Evolutionary conservation across 352 stramenopile species (phyloP), one percentile per base, ranked within the genome.

Genomic region (Pythium plurisporium): DNA sequence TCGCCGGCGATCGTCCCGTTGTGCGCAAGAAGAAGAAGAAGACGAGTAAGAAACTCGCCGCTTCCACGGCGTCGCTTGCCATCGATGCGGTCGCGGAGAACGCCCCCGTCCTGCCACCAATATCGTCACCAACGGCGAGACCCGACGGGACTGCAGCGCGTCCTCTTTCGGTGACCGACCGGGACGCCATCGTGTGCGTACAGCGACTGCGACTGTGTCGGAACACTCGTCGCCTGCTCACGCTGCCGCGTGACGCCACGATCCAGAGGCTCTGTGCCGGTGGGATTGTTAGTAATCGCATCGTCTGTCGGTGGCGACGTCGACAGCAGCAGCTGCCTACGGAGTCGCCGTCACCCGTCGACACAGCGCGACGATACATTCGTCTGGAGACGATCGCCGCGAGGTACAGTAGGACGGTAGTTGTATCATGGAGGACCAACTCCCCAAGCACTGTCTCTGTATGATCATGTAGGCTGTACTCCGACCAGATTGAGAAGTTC

Each of bases 371-470:
- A 1, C 29, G 17, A 3, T 64, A 34, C 10, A 23, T 57, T 5
- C 46, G 56, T 4, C 27, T 64, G 7, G 56, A 64, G 22, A 30
- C 30, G 38, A 53, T 64, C 40, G 40, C 56, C 1, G 56, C 56
- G 1, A 58, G 56, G 56, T 64, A 42, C 2, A 11, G 6, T 14
- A 9, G 3, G 2, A 9, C 20, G 10, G n/a, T 10, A 20, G 17
- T 23, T 56, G 15, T 17, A 11, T n/a, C 4, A 10, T 34, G 22
- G 23, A n/a, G n/a, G n/a, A n/a, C n/a, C n/a, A n/a, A n/a, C n/a
- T n/a, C n/a, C n/a, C n/a, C n/a, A n/a, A n/a, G n/a, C n/a, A n/a
- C n/a, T n/a, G n/a, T n/a, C n/a, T n/a, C n/a, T n/a, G n/a, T n/a
- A n/a, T n/a, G n/a, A n/a, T n/a, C n/a, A n/a, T n/a, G n/a, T n/a